Evolutionary conservation across 805 yeast genomes (phyloP), one percentile per base, ranked within the genome.

Genomic region (Starmerella apicola): DNA sequence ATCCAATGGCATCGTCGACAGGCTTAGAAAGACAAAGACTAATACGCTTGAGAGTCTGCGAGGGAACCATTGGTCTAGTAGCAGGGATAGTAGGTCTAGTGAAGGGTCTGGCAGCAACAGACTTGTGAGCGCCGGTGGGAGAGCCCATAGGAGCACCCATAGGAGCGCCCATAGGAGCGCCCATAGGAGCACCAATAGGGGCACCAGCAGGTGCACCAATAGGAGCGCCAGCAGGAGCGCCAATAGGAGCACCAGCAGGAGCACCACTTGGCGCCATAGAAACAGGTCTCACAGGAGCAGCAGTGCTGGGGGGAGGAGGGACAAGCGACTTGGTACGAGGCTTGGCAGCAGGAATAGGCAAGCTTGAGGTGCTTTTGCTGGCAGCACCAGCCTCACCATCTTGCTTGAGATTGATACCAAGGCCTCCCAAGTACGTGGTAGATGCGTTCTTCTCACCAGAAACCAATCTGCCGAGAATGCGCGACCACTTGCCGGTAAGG

Each of bases 401-500:
- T n/a, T n/a, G n/a, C n/a, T n/a, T n/a, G 16, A 43, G 27, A 22
- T 28, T 35, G 28, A 46, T 46, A 4, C 50, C 48, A 4, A 46
- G 45, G 10, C 50, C 50, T 13, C 34, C 33, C 21, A 43, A 38
- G 21, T 32, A 27, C 12, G 36, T 4, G 25, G 21, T 16, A 13
- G 19, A 18, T 12, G 29, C 29, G 17, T 10, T 32, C 18, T 18
- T 24, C 21, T 22, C 34, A 5, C 38, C 23, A n/a, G 41, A 18
- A 8, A 41, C 25, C 9, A 48, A 37, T 2, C 50, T 38, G 21
- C 35, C 32, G 22, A 48, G 36, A n/a, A 47, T 38, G 3, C 52
- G 42, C 18, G 44, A 23, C 52, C 52, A 48, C 16, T 39, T 22
- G 18, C 49, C 46, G 13, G 42, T 36, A 20, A 28, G 16, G 7